Percentiles rank a stretch among this genome's conserved stretches.
These are phyloP conservation scores for Papilionanthe hybrid DNA, from an alignment of 116 monocot species.

Conservation along the genomic window DNA sequence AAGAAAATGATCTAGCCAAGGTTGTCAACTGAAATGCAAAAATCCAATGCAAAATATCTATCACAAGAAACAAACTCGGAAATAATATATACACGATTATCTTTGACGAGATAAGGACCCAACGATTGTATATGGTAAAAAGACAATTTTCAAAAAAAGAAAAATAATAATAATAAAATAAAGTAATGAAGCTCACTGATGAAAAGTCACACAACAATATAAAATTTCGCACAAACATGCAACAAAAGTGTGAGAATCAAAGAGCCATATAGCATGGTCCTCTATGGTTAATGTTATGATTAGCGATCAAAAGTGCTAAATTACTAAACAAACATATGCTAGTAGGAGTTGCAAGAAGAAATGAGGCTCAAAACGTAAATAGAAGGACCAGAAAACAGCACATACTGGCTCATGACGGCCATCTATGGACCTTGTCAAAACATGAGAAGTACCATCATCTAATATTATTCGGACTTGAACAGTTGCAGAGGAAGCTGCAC, in stretches of 20 bases:
- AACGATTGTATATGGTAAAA: not conserved
- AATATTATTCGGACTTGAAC: slow-evolving; percentile 96
- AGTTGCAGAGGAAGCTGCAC: slow-evolving; percentile 86
- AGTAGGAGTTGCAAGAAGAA: not conserved
- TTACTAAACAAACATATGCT: not conserved
- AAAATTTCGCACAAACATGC: slow-evolving; percentile 1
- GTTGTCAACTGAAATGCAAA: not conserved
- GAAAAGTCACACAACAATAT: not conserved
- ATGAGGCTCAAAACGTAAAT: slow-evolving; percentile 2
- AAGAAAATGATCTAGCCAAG: not conserved
- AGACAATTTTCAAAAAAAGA: not conserved
- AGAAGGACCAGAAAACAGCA: not conserved
- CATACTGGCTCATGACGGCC: slow-evolving; percentile 92
- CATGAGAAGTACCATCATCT: slow-evolving; percentile 96
- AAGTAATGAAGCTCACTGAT: not conserved
- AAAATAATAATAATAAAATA: too few relatives aligned
- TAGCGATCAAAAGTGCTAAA: not conserved
- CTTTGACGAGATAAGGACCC: not conserved
- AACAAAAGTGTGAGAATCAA: not conserved
- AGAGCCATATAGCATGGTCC: not conserved
- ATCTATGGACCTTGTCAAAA: slow-evolving; percentile 87
- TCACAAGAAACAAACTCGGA: not conserved
- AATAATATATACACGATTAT: not conserved
- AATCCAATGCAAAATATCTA: not conserved
- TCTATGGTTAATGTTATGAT: not conserved